These are phyloP conservation scores for Nemania abortiva DNA, from an alignment of 2,329 filamentous ascomycete genomes.

Conservation along the genomic window DNA sequence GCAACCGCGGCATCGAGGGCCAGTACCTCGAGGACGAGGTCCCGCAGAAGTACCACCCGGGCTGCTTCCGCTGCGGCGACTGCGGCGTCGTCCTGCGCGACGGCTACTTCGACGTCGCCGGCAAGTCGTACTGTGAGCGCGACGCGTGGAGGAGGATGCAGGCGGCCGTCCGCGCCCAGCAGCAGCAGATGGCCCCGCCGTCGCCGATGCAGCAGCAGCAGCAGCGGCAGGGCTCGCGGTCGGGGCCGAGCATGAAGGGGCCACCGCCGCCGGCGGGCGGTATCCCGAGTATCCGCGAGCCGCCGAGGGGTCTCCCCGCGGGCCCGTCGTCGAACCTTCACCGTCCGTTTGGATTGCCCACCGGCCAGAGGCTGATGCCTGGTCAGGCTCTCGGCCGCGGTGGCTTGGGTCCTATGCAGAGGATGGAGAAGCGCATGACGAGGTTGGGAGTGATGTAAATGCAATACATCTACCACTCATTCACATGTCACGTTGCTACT, in stretches of 20 bases:
- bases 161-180: slow-evolving; percentile 52
- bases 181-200: slow-evolving; percentile 45
- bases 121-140: slow-evolving; percentile 84
- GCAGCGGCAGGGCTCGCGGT: slow-evolving; percentile 22
- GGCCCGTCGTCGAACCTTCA: slow-evolving; percentile 46
- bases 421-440: slow-evolving; percentile 73
- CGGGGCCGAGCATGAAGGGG: slow-evolving; percentile 33
- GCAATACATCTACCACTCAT: neutral
- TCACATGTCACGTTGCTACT: neutral
- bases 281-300: slow-evolving; percentile 43
- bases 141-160: slow-evolving; percentile 76
- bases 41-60: slow-evolving; percentile 83
- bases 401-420: slow-evolving; percentile 54
- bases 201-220: slow-evolving; percentile 34
- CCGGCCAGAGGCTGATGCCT: slow-evolving; percentile 52
- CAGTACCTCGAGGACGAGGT: slow-evolving; percentile 89
- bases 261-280: slow-evolving; percentile 21
- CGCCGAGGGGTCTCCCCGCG: slow-evolving; percentile 46
- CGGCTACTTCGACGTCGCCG: slow-evolving; percentile 91
- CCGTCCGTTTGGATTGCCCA: slow-evolving; percentile 53
- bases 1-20: slow-evolving; percentile 89
- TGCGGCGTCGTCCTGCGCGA: slow-evolving; percentile 80
- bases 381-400: slow-evolving; percentile 53
- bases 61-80: slow-evolving; percentile 86
- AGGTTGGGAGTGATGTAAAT: slow-evolving; percentile 66